Evolutionary conservation across 495 filamentous ascomycete genomes (phyloP).

Genomic region (Podospora tetraspora): DNA sequence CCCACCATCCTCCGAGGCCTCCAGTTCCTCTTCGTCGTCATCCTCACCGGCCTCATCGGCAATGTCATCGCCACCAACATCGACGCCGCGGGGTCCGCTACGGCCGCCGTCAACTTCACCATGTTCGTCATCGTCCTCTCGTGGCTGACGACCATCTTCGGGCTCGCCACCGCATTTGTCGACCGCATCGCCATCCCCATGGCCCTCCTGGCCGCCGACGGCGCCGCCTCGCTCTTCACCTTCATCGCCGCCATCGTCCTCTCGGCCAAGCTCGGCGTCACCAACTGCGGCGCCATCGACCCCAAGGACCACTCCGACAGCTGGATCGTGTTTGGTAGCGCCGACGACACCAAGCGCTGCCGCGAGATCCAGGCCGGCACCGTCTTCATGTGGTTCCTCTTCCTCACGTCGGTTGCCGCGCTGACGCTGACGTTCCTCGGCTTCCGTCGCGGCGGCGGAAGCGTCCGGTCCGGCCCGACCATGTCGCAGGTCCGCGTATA

Average conservation of each 20-base stretch:
- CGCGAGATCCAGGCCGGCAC: conserved; percentile 46
- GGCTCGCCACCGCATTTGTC: conserved; percentile 31
- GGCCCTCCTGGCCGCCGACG: conserved; percentile 37
- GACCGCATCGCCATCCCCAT: conserved; percentile 32
- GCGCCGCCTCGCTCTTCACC: conserved; percentile 37
- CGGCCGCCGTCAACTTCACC: conserved; percentile 44
- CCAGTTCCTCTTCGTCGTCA: conserved; percentile 40
- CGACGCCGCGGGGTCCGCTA: conserved; percentile 30
- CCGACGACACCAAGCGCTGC: conserved; percentile 41
- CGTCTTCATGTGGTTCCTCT: conserved; percentile 48
- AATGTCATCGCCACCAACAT: conserved; percentile 45
- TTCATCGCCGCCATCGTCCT: conserved; percentile 43
- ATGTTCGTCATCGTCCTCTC: conserved; percentile 46
- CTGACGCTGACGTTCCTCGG: conserved; percentile 33
- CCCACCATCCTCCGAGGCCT: conserved; percentile 34
- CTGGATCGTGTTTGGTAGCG: conserved; percentile 47
- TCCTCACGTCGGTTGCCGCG: conserved; percentile 31
- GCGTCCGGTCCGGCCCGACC: conserved; percentile 36
- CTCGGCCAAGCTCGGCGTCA: conserved; percentile 41
- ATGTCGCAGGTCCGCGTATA: conserved; percentile 48
- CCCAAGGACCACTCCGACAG: conserved; percentile 14
- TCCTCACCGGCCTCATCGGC: conserved; percentile 45
- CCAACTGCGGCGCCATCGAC: conserved; percentile 35
- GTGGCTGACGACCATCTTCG: conserved; percentile 39
- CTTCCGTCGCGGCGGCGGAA: conserved; percentile 38